Evolutionary conservation across 1,284 basidiomycete species (phyloP).

Genomic region (Meira miltonrushii): DNA sequence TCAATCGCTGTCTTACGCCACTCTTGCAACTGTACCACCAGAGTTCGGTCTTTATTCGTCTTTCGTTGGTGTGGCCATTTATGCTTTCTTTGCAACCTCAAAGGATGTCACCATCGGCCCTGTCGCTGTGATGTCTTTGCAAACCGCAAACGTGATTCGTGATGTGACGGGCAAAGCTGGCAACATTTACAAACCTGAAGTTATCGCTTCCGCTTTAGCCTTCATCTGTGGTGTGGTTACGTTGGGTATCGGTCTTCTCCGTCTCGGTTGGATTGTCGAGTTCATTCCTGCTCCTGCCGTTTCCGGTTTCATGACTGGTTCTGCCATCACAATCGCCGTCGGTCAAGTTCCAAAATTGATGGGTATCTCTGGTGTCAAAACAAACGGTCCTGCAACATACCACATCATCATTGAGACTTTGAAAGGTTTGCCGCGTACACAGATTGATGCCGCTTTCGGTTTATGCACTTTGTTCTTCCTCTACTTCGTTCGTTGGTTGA

Average conservation of each 20-base stretch:
- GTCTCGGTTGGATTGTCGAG: constrained; percentile 90
- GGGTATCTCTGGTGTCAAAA: constrained; percentile 34
- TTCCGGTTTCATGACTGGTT: constrained; percentile 68
- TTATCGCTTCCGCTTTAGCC: constrained; percentile 79
- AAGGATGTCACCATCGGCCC: constrained; percentile 53
- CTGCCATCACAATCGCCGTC: constrained; percentile 48
- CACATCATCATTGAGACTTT: constrained; percentile 84
- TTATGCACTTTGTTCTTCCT: constrained; percentile 69
- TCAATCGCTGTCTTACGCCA: constrained; percentile 57
- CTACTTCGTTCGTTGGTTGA: constrained; percentile 69
- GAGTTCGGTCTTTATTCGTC: constrained; percentile 94
- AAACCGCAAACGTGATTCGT: constrained; percentile 63
- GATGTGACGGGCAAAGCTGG: constrained; percentile 17
- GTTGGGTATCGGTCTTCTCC: constrained; percentile 83
- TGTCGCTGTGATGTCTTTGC: constrained; percentile 86
- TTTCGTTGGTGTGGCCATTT: constrained; percentile 75
- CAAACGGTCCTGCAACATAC: constrained; percentile 62
- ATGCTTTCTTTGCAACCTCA: constrained; percentile 55
- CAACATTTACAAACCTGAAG: constrained; percentile 53
- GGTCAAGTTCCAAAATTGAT: constrained; percentile 50
- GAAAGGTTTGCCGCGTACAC: constrained; percentile 69
- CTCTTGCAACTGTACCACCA: constrained; percentile 76
- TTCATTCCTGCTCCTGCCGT: constrained; percentile 89
- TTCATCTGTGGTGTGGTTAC: constrained; percentile 88
- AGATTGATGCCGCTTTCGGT: constrained; percentile 84